phyloP scores from a whole-genome alignment of 331 rosid species.

The Stylosanthes scabra region DNA sequence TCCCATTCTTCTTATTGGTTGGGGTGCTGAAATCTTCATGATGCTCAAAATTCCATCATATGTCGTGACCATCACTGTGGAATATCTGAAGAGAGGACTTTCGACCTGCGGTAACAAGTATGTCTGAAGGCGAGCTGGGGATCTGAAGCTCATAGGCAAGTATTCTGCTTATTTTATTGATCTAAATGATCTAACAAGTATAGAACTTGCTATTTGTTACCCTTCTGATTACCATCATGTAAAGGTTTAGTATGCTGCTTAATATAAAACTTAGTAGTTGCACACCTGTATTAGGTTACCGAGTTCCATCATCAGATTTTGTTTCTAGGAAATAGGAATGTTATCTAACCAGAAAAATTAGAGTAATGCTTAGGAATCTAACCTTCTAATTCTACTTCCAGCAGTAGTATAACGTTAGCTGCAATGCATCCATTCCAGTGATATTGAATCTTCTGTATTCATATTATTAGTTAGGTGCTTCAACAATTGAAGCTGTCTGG shows the following conservation, averaged over 20 bases:
- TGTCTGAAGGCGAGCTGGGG: constrained; percentile 52
- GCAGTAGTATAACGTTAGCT: constrained; percentile 10
- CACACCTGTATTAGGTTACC: constrained; percentile 38
- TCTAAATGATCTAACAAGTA: constrained; percentile 50
- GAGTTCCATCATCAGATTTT: constrained; percentile 28
- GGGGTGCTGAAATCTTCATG: constrained; percentile 40
- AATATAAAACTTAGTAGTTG: constrained; percentile 38
- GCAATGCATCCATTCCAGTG: constrained; percentile 23
- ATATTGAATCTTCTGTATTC: constrained; percentile 18
- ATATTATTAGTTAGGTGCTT: constrained; percentile 23
- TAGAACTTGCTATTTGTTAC: constrained; percentile 47
- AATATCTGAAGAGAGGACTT: constrained; percentile 50
- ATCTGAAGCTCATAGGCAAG: constrained; percentile 73
- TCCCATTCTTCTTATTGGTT: constrained; percentile 41
- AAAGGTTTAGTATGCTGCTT: constrained; percentile 46
- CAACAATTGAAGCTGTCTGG: constrained; percentile 39
- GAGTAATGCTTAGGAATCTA: constrained; percentile 11
- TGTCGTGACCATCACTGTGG: constrained; percentile 45
- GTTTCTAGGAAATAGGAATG: constrained; percentile 32
- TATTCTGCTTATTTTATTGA: constrained; percentile 56
- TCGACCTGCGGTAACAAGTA: constrained; percentile 22
- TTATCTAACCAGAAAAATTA: constrained; percentile 27
- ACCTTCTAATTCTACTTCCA: constrained; percentile 1
- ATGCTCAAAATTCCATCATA: constrained; percentile 39
- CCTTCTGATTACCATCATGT: constrained; percentile 49